A percentile compares a stretch with the other conserved stretches of the same genome.
These are phyloP conservation scores for Hirschfeldia incana DNA, from an alignment of 345 rosid genomes.

Conservation along the genomic window DNA sequence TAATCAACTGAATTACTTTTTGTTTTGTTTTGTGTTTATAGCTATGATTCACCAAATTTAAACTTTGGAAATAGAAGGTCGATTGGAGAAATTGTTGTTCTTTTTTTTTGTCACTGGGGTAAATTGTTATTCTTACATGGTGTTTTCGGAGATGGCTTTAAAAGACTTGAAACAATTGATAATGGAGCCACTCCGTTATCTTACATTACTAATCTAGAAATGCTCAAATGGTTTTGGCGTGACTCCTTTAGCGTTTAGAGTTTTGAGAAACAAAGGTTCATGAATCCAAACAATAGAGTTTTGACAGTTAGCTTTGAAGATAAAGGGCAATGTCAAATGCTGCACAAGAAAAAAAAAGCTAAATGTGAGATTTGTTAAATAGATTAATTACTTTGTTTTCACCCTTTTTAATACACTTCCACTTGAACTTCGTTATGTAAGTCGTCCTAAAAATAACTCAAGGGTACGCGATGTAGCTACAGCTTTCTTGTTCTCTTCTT, in stretches of 20 bases:
- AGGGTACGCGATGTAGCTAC: background rate
- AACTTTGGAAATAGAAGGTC: background rate
- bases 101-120: too few relatives aligned
- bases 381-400: too few relatives aligned
- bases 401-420: too few relatives aligned
- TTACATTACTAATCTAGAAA: background rate
- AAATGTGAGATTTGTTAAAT: background rate
- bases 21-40: background rate
- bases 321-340: too few relatives aligned
- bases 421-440: too few relatives aligned
- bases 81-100: background rate
- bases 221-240: background rate
- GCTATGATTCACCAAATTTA: background rate
- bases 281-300: too few relatives aligned
- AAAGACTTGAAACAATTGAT: background rate
- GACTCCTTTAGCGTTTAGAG: slow-evolving; percentile 27
- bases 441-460: slow-evolving; percentile 3
- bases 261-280: too few relatives aligned
- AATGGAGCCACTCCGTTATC: background rate
- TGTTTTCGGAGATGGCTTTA: background rate
- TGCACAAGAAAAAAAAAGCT: too few relatives aligned
- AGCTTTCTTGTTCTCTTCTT: background rate
- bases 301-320: too few relatives aligned
- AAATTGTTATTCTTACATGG: background rate
- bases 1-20: background rate